A percentile compares a stretch with the other conserved stretches of the same genome.
These are phyloP conservation scores for Aspergillus hancockii DNA, from an alignment of 495 filamentous ascomycete species.

Conservation along the genomic window DNA sequence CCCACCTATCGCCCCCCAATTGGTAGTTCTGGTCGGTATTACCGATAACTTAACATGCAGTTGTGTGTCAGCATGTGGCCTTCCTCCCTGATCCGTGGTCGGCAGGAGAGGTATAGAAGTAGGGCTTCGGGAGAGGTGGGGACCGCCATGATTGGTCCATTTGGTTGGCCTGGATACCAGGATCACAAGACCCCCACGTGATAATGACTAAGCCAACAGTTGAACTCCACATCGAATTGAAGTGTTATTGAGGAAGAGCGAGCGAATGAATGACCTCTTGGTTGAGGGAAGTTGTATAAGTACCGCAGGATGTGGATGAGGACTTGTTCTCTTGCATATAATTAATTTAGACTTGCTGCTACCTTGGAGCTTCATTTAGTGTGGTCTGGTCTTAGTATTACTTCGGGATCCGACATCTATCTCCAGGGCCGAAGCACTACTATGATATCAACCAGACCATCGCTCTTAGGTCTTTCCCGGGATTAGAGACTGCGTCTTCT, in stretches of 20 bases:
- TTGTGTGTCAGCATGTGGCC: neutral
- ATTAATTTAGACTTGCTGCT: neutral
- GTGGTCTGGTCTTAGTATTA: neutral
- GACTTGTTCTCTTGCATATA: neutral
- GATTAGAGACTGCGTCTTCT: neutral
- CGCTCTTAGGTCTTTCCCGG: neutral
- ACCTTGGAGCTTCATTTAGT: neutral
- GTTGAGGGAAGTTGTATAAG: neutral
- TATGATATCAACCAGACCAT: slow-evolving; percentile 1
- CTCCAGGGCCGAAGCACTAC: neutral
- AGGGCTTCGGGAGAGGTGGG: slow-evolving; percentile 4
- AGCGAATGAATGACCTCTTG: slow-evolving; percentile 2
- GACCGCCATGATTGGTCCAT: slow-evolving; percentile 10
- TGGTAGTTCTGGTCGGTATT: neutral
- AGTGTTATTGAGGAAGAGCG: neutral
- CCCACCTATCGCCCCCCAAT: neutral
- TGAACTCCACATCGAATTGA: slow-evolving; percentile 14
- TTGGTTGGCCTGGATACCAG: slow-evolving; percentile 25
- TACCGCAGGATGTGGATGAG: neutral
- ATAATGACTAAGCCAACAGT: slow-evolving; percentile 22
- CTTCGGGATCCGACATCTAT: neutral
- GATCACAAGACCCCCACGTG: slow-evolving; percentile 23
- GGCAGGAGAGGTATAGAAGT: neutral
- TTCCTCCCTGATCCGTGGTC: neutral
- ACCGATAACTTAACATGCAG: neutral